Conservation (phyloP, 1,284 basidiomycete species). For the Sporisorium graminicola region DNA sequence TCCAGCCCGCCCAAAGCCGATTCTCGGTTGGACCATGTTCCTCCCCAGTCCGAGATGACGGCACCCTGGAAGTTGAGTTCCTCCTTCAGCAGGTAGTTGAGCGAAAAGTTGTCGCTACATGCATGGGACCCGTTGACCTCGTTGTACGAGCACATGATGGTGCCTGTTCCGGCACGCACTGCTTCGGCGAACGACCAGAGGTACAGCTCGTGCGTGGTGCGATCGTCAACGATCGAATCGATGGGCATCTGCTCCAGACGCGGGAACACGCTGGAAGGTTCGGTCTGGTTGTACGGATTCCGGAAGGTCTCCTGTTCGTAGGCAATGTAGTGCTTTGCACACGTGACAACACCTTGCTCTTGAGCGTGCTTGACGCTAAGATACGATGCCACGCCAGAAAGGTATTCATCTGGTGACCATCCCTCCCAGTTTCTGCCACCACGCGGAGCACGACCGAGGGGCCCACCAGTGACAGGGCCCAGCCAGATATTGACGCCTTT, state of each 20-base stretch:
- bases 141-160: constrained; percentile 70
- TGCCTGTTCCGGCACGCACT: constrained; percentile 71
- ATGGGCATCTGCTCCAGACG: constrained; percentile 58
- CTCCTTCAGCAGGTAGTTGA: constrained; percentile 79
- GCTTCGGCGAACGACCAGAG: constrained; percentile 72
- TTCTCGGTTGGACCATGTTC: constrained; percentile 50
- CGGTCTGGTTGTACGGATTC: constrained; percentile 31
- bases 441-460: constrained; percentile 74
- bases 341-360: constrained; percentile 53
- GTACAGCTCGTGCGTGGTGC: constrained; percentile 75
- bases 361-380: constrained; percentile 58
- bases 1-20: constrained; percentile 77
- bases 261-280: constrained; percentile 35
- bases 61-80: constrained; percentile 84
- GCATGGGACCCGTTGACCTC: constrained; percentile 78
- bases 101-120: constrained; percentile 77
- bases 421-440: constrained; percentile 86
- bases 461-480: constrained; percentile 69
- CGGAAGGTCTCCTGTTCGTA: constrained; percentile 64
- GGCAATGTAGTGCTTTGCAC: constrained; percentile 70
- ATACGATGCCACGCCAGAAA: constrained; percentile 48
- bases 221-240: constrained; percentile 81
- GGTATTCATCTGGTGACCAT: constrained; percentile 42
- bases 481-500: constrained; percentile 83
- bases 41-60: constrained; percentile 71